phyloP scores from a whole-genome alignment of 2,329 filamentous ascomycete species.

The Alternaria longipes region DNA sequence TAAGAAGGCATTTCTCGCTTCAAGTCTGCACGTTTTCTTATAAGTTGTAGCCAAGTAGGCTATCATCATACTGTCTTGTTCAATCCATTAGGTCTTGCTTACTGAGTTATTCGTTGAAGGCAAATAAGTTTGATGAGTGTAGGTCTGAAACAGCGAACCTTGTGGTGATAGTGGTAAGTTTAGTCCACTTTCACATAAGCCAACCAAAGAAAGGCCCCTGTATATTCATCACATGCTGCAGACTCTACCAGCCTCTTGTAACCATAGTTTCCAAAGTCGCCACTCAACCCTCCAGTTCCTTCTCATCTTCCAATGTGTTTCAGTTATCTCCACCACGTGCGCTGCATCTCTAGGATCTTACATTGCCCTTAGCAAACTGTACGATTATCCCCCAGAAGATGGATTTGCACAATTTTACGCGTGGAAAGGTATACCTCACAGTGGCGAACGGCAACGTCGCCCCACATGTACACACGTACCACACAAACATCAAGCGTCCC shows the following conservation, averaged over 20 bases:
- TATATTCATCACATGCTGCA: neutral
- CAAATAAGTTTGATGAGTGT: neutral
- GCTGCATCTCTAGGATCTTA: neutral
- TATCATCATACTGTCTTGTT: neutral
- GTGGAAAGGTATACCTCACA: neutral
- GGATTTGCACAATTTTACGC: neutral
- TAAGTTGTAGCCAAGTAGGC: neutral
- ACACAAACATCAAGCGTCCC: neutral
- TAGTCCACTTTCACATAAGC: neutral
- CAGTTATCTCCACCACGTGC: neutral
- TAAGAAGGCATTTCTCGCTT: neutral
- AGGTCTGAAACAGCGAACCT: neutral
- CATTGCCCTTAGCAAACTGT: neutral
- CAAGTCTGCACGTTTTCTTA: neutral
- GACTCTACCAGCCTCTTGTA: neutral
- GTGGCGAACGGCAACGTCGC: neutral
- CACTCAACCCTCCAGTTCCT: neutral
- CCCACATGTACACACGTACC: neutral
- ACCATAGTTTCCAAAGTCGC: neutral
- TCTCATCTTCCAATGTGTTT: neutral
- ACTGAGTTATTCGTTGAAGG: neutral
- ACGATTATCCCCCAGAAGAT: neutral
- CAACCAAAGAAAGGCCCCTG: neutral
- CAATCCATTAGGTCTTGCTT: neutral
- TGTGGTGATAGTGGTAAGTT: neutral